Evolutionary conservation across 2,329 filamentous ascomycete species (phyloP).

Genomic region (Penicillium sp.): DNA sequence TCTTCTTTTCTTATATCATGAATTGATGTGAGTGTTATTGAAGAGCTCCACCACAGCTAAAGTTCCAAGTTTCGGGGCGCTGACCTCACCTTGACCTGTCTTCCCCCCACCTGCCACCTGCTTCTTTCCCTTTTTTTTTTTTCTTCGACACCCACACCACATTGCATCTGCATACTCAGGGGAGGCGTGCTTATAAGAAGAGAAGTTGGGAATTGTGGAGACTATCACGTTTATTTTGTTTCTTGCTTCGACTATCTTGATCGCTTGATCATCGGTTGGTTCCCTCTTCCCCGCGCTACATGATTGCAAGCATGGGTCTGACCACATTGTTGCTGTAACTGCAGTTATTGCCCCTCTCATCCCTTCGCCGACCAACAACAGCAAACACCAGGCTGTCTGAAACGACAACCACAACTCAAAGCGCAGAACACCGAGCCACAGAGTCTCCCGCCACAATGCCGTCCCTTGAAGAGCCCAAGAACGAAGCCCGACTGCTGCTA

Average conservation of each 20-base stretch:
- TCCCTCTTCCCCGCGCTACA: conserved; percentile 1
- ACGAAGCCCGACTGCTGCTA: conserved; percentile 65
- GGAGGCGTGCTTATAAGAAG: not conserved
- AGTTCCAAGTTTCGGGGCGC: conserved; percentile 17
- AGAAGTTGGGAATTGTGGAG: not conserved
- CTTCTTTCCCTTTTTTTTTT: conserved; percentile 2
- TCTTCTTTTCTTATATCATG: not conserved
- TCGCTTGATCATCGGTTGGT: not conserved
- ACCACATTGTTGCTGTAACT: conserved; percentile 1
- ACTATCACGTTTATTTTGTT: not conserved
- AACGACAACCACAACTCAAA: not conserved
- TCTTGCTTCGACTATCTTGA: not conserved
- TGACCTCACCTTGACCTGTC: conserved; percentile 17
- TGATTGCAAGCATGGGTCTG: not conserved
- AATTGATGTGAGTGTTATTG: conserved; percentile 23
- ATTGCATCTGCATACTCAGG: not conserved
- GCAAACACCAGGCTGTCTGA: not conserved
- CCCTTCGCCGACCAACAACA: not conserved
- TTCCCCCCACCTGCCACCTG: conserved; percentile 4
- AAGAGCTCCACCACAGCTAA: conserved; percentile 17
- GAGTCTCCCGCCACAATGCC: conserved; percentile 29
- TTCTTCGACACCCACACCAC: not conserved
- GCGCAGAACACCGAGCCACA: not conserved
- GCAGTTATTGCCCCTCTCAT: not conserved
- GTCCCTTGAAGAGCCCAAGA: conserved; percentile 33